A percentile compares a stretch with the other conserved stretches of the same genome.
Conservation (phyloP, 75 land plant species). For the Pinus taeda region DNA sequence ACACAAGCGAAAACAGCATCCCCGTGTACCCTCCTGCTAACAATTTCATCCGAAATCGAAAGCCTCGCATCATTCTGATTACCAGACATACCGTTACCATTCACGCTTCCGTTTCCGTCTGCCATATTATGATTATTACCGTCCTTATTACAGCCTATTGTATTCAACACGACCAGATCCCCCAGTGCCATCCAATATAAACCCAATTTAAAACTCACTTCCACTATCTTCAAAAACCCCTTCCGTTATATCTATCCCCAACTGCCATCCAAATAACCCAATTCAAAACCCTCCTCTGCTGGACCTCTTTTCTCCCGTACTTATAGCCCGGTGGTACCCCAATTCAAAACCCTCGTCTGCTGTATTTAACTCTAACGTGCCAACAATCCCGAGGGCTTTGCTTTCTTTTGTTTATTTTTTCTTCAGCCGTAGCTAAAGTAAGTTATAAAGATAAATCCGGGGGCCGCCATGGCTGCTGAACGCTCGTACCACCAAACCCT, state of each 20-base stretch:
- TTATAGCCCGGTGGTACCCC: not conserved
- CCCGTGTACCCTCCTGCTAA: constrained; percentile 20
- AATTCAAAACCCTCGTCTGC: not conserved
- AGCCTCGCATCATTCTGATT: constrained; percentile 15
- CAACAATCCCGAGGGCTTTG: not conserved
- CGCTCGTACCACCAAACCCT: not conserved
- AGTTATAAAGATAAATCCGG: constrained; percentile 1
- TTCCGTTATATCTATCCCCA: not conserved
- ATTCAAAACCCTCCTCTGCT: not conserved
- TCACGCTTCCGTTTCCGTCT: constrained; percentile 15
- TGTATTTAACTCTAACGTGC: not conserved
- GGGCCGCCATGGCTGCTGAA: constrained; percentile 11
- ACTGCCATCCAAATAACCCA: not conserved
- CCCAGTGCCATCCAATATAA: constrained; percentile 83
- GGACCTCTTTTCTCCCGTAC: not conserved
- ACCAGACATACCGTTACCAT: constrained; percentile 28
- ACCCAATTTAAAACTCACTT: constrained; percentile 7
- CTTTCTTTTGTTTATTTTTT: not conserved
- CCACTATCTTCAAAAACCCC: not conserved
- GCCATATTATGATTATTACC: constrained; percentile 37
- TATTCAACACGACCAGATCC: constrained; percentile 31
- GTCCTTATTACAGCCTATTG: constrained; percentile 32
- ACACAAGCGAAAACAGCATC: constrained; percentile 15
- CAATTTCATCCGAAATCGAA: constrained; percentile 13
- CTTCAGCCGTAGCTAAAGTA: constrained; percentile 7